These are phyloP conservation scores for Solanum bulbocastanum DNA, from an alignment of 257 asterid species.

Conservation along the genomic window DNA sequence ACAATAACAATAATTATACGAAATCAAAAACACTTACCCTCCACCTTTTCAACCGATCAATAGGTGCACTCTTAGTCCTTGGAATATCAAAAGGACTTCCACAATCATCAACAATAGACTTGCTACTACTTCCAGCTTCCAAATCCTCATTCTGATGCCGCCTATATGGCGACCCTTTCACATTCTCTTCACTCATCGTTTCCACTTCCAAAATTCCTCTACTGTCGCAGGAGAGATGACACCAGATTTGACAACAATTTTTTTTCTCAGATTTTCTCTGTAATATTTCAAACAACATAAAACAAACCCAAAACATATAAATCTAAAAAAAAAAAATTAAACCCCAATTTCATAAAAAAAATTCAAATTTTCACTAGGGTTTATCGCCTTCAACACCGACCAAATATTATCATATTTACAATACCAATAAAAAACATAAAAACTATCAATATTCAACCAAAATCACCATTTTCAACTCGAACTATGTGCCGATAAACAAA, in stretches of 20 bases:
- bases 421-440: not conserved
- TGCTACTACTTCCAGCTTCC: conserved; percentile 33
- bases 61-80: conserved; percentile 76
- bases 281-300: not conserved
- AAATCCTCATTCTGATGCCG: conserved; percentile 42
- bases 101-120: conserved; percentile 31
- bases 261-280: not conserved
- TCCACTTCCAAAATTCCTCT: not conserved
- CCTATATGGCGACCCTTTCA: conserved; percentile 44
- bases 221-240: conserved; percentile 78
- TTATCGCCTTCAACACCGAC: not conserved
- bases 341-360: not conserved
- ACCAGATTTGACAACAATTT: conserved; percentile 9
- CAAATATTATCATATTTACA: not conserved
- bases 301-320: not conserved
- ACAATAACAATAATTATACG: not conserved
- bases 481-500: not conserved
- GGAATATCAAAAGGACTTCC: conserved; percentile 58
- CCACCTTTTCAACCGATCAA: conserved; percentile 70
- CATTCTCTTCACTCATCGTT: not conserved
- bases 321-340: not conserved
- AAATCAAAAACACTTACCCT: conserved; percentile 41
- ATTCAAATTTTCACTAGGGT: not conserved
- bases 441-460: not conserved
- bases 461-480: not conserved